Percentiles rank a stretch among this genome's conserved stretches.
These are phyloP conservation scores for Peronosclerospora sorghi DNA, from an alignment of 352 stramenopile genomes.

Conservation along the genomic window DNA sequence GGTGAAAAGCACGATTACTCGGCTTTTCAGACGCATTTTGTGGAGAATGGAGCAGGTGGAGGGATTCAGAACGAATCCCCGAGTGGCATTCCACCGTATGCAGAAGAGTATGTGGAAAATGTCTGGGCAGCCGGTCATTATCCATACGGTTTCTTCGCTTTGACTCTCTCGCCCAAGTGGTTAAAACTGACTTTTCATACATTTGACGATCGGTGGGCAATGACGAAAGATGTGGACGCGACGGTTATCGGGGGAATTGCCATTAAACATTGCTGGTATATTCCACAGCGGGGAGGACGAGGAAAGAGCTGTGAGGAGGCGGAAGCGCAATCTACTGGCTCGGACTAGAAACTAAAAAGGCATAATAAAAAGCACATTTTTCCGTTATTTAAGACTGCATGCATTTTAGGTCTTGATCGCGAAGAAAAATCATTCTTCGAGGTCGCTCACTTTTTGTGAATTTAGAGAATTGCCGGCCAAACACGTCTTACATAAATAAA, in stretches of 20 bases:
- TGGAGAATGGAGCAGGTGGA: constrained; percentile 65
- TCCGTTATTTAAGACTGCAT: no score
- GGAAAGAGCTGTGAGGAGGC: constrained; percentile 32
- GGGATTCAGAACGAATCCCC: constrained; percentile 65
- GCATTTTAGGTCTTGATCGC: no score
- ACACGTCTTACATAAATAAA: no score
- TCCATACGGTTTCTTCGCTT: constrained; percentile 60
- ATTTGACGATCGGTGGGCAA: constrained; percentile 50
- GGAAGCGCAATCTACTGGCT: constrained; percentile 11
- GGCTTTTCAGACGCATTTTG: constrained; percentile 56
- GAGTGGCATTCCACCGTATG: constrained; percentile 50
- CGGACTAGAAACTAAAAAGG: no score
- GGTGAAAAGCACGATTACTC: constrained; percentile 66
- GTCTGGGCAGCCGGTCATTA: constrained; percentile 52
- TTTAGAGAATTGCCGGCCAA: no score
- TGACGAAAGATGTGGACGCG: constrained; percentile 33
- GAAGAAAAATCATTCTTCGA: no score
- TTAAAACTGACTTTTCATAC: constrained; percentile 51
- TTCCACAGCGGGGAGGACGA: constrained; percentile 26
- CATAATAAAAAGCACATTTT: no score
- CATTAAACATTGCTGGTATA: constrained; percentile 61
- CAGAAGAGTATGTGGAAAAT: constrained; percentile 48
- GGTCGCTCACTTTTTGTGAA: no score
- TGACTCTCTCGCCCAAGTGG: constrained; percentile 50
- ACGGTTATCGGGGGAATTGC: constrained; percentile 45